phyloP scores from a whole-genome alignment of 495 filamentous ascomycete genomes.

The Tuber magnatum region DNA sequence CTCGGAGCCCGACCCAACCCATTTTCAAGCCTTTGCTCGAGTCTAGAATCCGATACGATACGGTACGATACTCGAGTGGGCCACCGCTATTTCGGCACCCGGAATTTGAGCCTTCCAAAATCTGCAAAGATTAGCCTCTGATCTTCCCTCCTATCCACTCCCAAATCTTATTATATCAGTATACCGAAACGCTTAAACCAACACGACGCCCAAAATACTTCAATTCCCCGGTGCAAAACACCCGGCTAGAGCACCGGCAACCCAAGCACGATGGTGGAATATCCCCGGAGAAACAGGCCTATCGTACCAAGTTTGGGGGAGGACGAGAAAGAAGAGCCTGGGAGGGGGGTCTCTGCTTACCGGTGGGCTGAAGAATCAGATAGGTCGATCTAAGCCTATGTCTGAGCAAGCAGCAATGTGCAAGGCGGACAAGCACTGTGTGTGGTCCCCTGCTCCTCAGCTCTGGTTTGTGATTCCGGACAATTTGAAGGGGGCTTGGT shows the following conservation, averaged over 20 bases:
- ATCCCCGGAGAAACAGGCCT: too few species aligned
- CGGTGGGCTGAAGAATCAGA: not conserved
- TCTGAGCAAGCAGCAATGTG: not conserved
- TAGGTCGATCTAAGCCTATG: not conserved
- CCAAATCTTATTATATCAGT: too few species aligned
- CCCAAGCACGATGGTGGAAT: not conserved
- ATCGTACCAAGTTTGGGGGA: not conserved
- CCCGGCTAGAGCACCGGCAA: not conserved
- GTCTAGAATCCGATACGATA: too few species aligned
- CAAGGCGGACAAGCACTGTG: not conserved
- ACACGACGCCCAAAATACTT: not conserved
- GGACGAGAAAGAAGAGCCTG: too few species aligned
- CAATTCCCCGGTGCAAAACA: not conserved
- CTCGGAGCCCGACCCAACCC: too few species aligned
- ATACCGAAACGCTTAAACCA: not conserved
- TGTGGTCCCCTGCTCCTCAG: not conserved
- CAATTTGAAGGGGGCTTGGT: not conserved
- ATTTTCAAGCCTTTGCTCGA: too few species aligned
- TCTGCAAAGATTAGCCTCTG: too few species aligned
- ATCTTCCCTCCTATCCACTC: not conserved
- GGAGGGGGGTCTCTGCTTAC: not conserved
- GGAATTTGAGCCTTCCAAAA: too few species aligned
- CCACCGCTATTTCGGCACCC: not conserved
- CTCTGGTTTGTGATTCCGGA: not conserved
- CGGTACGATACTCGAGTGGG: too few species aligned